Conservation (phyloP, 495 filamentous ascomycete species). For the Penicillium paxilli region DNA sequence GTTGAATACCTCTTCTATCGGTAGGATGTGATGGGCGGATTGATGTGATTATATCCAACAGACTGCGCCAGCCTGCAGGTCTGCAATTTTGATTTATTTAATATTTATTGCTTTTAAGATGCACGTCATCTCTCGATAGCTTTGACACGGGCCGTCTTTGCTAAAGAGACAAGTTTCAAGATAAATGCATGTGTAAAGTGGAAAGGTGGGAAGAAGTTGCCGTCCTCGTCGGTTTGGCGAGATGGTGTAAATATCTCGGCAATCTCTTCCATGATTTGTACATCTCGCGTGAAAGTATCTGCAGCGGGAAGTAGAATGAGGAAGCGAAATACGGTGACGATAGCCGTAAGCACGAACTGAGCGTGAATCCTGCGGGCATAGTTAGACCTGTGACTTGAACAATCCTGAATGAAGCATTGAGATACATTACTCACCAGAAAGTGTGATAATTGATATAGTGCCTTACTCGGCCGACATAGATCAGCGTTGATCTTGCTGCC, state of each 20-base stretch:
- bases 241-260: slow-evolving; percentile 8
- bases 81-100: neutral
- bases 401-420: neutral
- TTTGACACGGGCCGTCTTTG: slow-evolving; percentile 2
- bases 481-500: slow-evolving; percentile 22
- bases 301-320: slow-evolving; percentile 14
- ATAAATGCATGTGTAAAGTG: slow-evolving; percentile 18
- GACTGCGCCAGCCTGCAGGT: neutral
- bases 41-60: neutral
- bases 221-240: neutral
- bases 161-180: slow-evolving; percentile 12
- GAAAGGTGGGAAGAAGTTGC: slow-evolving; percentile 20
- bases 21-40: neutral
- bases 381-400: neutral
- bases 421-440: slow-evolving; percentile 20
- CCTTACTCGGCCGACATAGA: slow-evolving; percentile 21
- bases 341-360: slow-evolving; percentile 23
- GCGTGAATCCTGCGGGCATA: slow-evolving; percentile 23
- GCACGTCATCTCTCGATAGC: neutral
- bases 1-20: neutral
- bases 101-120: neutral
- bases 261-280: slow-evolving; percentile 18
- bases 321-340: slow-evolving; percentile 23
- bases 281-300: slow-evolving; percentile 13
- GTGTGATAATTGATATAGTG: slow-evolving; percentile 25